Percentiles rank a stretch among this genome's conserved stretches.
phyloP scores from a whole-genome alignment of 2,329 filamentous ascomycete genomes.

The Elsinoe ampelina region DNA sequence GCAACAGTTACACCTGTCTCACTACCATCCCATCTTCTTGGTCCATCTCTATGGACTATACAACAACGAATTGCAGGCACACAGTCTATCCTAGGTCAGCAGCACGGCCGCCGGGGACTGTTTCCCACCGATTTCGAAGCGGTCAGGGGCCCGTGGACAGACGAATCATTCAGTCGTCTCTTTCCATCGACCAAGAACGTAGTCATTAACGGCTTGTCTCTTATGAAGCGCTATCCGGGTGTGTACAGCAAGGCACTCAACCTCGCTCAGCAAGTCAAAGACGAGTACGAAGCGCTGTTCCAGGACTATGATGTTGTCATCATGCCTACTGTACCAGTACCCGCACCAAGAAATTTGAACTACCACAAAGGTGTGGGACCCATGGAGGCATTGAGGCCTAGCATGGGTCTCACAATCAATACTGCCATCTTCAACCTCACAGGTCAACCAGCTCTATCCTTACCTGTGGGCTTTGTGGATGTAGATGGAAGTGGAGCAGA shows the following conservation, averaged over 20 bases:
- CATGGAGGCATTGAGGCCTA: conserved; percentile 40
- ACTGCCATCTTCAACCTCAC: conserved; percentile 50
- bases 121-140: conserved; percentile 44
- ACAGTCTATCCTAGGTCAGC: conserved; percentile 33
- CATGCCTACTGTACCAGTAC: conserved; percentile 41
- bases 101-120: conserved; percentile 39
- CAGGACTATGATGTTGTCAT: conserved; percentile 37
- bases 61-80: conserved; percentile 34
- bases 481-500: conserved; percentile 19
- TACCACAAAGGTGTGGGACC: conserved; percentile 30
- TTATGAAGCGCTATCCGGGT: conserved; percentile 36
- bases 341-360: not conserved
- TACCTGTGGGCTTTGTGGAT: conserved; percentile 42
- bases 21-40: conserved; percentile 41
- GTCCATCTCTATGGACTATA: conserved; percentile 43
- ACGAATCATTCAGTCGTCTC: not conserved
- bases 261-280: conserved; percentile 38
- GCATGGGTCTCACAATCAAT: conserved; percentile 47
- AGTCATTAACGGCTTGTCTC: conserved; percentile 44
- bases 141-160: conserved; percentile 20
- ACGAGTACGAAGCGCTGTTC: conserved; percentile 37
- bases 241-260: conserved; percentile 44
- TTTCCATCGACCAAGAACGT: conserved; percentile 48
- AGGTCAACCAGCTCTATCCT: conserved; percentile 46
- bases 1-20: conserved; percentile 44